Evolutionary conservation across 2,329 filamentous ascomycete genomes (phyloP).

Genomic region (Fusarium sublunatum): DNA sequence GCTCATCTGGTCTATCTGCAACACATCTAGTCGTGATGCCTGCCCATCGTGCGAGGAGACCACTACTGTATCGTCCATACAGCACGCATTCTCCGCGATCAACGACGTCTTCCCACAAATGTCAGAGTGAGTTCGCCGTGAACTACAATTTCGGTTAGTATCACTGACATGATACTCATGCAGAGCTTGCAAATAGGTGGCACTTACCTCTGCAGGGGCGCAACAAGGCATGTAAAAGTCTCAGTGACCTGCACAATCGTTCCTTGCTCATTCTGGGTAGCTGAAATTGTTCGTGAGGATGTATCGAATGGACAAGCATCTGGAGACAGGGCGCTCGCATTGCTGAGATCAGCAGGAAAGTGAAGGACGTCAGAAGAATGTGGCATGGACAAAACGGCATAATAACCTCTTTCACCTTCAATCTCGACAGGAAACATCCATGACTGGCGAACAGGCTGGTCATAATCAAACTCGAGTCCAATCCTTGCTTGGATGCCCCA

Average conservation of each 20-base stretch:
- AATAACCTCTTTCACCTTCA: slow-evolving; percentile 37
- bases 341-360: slow-evolving; percentile 60
- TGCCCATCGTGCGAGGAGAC: slow-evolving; percentile 56
- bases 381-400: slow-evolving; percentile 62
- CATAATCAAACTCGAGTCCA: slow-evolving; percentile 66
- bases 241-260: slow-evolving; percentile 67
- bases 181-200: background rate
- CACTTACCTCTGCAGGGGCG: slow-evolving; percentile 48
- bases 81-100: slow-evolving; percentile 57
- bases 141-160: slow-evolving; percentile 39
- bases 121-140: slow-evolving; percentile 50
- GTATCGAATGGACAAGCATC: slow-evolving; percentile 62
- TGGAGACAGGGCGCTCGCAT: slow-evolving; percentile 57
- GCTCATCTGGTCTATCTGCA: slow-evolving; percentile 51
- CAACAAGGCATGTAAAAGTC: slow-evolving; percentile 55
- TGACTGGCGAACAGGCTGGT: slow-evolving; percentile 60
- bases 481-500: slow-evolving; percentile 77
- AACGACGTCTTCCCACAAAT: slow-evolving; percentile 45
- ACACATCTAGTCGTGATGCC: slow-evolving; percentile 54
- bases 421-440: slow-evolving; percentile 61
- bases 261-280: slow-evolving; percentile 51
- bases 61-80: slow-evolving; percentile 54
- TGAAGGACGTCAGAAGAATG: slow-evolving; percentile 61
- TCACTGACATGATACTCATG: background rate
- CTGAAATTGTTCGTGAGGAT: slow-evolving; percentile 63